Percentiles rank a stretch among this genome's conserved stretches.
phyloP scores from a whole-genome alignment of 169 alveolate species.

The Cryptosporidium xiaoi region DNA sequence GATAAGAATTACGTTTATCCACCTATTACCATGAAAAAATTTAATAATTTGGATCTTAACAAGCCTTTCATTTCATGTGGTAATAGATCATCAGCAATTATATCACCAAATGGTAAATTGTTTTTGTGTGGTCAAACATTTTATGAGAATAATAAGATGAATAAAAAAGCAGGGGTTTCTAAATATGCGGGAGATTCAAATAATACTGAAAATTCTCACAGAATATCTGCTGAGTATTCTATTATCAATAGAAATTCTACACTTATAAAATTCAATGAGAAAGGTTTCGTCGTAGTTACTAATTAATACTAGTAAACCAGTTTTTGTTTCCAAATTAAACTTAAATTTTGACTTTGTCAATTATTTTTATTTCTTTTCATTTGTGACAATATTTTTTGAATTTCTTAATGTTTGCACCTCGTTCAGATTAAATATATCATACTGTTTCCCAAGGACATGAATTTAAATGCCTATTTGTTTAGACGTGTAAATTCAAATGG shows the following conservation, averaged over 20 bases:
- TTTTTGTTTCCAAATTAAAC: too few species aligned
- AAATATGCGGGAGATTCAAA: constrained; percentile 40
- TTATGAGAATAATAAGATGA: background rate
- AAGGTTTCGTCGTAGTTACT: constrained; percentile 18
- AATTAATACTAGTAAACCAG: background rate
- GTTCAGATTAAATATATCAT: too few species aligned
- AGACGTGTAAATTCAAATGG: too few species aligned
- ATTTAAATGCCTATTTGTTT: too few species aligned
- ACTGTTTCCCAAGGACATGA: too few species aligned
- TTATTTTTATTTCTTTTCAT: too few species aligned
- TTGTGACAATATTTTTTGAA: too few species aligned
- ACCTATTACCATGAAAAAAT: constrained; percentile 47
- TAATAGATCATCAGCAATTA: constrained; percentile 39
- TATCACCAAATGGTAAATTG: constrained; percentile 62
- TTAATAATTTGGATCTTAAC: constrained; percentile 13
- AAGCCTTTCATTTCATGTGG: constrained; percentile 70
- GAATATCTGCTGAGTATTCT: constrained; percentile 44
- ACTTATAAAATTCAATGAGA: constrained; percentile 26
- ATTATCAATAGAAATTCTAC: constrained; percentile 39
- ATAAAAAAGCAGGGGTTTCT: constrained; percentile 42
- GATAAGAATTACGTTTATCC: constrained; percentile 29
- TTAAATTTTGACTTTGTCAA: too few species aligned
- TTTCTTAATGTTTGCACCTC: too few species aligned
- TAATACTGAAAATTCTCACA: background rate
- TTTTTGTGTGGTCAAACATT: constrained; percentile 58